Conservation (phyloP, 2,329 filamentous ascomycete genomes). For the Pseudonectria buxi region DNA sequence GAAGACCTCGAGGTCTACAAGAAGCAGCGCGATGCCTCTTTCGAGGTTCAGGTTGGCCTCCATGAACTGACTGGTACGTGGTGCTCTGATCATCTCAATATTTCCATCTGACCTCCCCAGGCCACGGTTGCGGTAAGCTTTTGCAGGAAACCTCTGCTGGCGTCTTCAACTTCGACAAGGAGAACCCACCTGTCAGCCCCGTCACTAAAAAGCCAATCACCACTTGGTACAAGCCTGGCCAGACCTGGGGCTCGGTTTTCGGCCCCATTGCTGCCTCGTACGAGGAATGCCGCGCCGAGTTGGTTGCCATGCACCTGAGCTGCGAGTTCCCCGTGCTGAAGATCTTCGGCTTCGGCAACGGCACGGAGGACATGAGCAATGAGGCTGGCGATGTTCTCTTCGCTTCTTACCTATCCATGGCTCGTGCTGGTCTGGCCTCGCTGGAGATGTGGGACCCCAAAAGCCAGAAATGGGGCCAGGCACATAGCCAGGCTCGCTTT, state of each 20-base stretch:
- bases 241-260: constrained; percentile 93
- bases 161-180: constrained; percentile 79
- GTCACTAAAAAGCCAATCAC: constrained; percentile 66
- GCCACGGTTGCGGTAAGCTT: constrained; percentile 89
- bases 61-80: constrained; percentile 65
- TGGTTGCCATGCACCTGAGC: constrained; percentile 83
- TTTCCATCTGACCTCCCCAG: constrained; percentile 26
- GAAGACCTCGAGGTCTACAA: constrained; percentile 72
- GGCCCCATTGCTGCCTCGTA: constrained; percentile 81
- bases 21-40: constrained; percentile 77
- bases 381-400: constrained; percentile 85
- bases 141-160: constrained; percentile 81
- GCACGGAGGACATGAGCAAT: constrained; percentile 61
- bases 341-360: constrained; percentile 87
- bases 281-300: constrained; percentile 91
- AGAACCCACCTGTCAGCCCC: constrained; percentile 75
- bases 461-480: constrained; percentile 84
- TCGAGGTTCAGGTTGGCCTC: constrained; percentile 92
- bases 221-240: constrained; percentile 89
- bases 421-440: constrained; percentile 78
- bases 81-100: not conserved
- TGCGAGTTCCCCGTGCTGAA: constrained; percentile 85
- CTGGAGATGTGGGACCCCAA: constrained; percentile 95
- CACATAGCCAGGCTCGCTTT: constrained; percentile 86
- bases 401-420: constrained; percentile 86